Evolutionary conservation across 176 grass and related monocot genomes (phyloP).

Genomic region (Carex pumila): DNA sequence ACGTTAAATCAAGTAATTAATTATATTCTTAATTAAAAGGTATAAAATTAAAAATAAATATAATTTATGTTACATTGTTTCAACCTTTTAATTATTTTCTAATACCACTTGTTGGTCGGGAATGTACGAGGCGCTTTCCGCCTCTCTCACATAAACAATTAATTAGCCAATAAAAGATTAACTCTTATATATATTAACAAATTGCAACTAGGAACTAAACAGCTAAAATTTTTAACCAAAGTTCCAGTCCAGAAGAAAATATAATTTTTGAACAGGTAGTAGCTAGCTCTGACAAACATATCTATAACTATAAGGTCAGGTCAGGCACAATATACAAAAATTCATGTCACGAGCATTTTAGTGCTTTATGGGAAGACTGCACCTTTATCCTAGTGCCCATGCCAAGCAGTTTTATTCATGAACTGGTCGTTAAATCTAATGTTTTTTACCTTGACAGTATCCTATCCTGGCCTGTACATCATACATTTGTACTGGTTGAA

Average conservation of each 20-base stretch:
- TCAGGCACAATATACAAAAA: background rate
- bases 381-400: slow-evolving; percentile 11
- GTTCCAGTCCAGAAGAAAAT: background rate
- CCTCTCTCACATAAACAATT: background rate
- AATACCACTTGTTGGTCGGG: background rate
- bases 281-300: background rate
- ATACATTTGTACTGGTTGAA: too few relatives aligned
- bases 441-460: too few relatives aligned
- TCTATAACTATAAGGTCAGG: background rate
- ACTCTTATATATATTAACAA: background rate
- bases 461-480: too few relatives aligned
- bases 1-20: too few relatives aligned
- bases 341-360: background rate
- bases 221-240: background rate
- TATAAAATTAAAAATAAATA: too few relatives aligned
- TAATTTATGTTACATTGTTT: background rate
- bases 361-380: background rate
- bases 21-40: too few relatives aligned
- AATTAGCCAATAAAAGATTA: background rate
- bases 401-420: background rate
- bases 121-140: background rate
- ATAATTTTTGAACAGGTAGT: background rate
- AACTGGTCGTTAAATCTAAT: background rate
- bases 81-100: background rate
- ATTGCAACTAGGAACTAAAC: background rate